A percentile compares a stretch with the other conserved stretches of the same genome.
phyloP scores from a whole-genome alignment of 495 filamentous ascomycete genomes.

The Wilcoxina mikolae region DNA sequence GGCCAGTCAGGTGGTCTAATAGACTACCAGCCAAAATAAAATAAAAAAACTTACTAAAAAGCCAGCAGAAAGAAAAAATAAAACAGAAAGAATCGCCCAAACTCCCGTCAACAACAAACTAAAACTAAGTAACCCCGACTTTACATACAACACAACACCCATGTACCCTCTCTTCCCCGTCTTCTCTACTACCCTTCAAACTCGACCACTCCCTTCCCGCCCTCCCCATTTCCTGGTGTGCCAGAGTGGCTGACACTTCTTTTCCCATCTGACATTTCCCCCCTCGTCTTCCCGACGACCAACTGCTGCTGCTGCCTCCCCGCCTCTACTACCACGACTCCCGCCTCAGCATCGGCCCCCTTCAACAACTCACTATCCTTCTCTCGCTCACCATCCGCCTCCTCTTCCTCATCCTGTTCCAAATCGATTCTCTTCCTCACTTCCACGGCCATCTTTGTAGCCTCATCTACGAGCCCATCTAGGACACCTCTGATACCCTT shows the following conservation, averaged over 20 bases:
- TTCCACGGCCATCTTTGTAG: constrained; percentile 86
- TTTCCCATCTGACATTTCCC: neutral
- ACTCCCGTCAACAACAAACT: neutral
- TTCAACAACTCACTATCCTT: constrained; percentile 47
- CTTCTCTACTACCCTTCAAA: neutral
- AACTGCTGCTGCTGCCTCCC: neutral
- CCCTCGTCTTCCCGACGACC: neutral
- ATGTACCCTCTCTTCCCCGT: neutral
- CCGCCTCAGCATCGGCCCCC: constrained; percentile 53
- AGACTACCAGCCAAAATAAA: too few species aligned
- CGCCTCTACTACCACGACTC: neutral
- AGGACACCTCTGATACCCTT: constrained; percentile 81
- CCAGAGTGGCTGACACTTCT: neutral
- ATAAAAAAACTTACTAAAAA: too few species aligned
- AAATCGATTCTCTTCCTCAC: constrained; percentile 85
- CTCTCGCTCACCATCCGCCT: constrained; percentile 63
- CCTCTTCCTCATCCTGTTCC: constrained; percentile 54
- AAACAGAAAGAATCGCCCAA: neutral
- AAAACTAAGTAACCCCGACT: neutral
- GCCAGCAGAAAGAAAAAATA: neutral
- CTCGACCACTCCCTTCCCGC: neutral
- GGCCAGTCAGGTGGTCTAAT: too few species aligned
- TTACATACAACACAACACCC: neutral
- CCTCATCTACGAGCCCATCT: constrained; percentile 93
- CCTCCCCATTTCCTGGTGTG: neutral